A percentile compares a stretch with the other conserved stretches of the same genome.
Conservation (phyloP, 805 yeast species). For the Yarrowia sp. region DNA sequence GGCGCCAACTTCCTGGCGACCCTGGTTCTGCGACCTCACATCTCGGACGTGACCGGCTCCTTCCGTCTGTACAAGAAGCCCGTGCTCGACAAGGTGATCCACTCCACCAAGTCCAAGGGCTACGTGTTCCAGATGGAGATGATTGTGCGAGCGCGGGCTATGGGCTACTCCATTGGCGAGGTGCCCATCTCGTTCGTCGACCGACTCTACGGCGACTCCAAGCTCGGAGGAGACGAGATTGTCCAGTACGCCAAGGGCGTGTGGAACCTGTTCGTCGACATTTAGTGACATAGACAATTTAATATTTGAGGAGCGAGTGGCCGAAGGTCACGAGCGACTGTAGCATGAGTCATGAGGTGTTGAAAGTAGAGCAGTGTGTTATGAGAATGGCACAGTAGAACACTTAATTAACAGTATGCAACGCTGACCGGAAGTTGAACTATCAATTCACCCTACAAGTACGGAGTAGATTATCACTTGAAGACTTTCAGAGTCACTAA, state of each 20-base stretch:
- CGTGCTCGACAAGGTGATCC: conserved; percentile 63
- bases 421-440: too few relatives aligned
- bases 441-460: too few relatives aligned
- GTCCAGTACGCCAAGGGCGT: conserved; percentile 76
- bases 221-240: conserved; percentile 78
- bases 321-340: too few relatives aligned
- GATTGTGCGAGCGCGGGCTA: conserved; percentile 78
- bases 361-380: too few relatives aligned
- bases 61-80: conserved; percentile 72
- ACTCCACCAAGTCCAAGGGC: conserved; percentile 69
- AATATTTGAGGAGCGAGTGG: too few relatives aligned
- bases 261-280: conserved; percentile 63
- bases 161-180: conserved; percentile 71
- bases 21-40: conserved; percentile 65
- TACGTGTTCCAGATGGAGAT: conserved; percentile 86
- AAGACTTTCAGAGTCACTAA: too few relatives aligned
- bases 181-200: conserved; percentile 78
- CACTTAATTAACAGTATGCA: too few relatives aligned
- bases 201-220: conserved; percentile 73
- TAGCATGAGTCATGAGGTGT: too few relatives aligned
- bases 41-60: conserved; percentile 74
- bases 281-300: conserved; percentile 38
- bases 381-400: too few relatives aligned
- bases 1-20: conserved; percentile 80
- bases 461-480: too few relatives aligned